Evolutionary conservation across 768 basidiomycete species (phyloP).

Genomic region (Fistulinella prunicolor): DNA sequence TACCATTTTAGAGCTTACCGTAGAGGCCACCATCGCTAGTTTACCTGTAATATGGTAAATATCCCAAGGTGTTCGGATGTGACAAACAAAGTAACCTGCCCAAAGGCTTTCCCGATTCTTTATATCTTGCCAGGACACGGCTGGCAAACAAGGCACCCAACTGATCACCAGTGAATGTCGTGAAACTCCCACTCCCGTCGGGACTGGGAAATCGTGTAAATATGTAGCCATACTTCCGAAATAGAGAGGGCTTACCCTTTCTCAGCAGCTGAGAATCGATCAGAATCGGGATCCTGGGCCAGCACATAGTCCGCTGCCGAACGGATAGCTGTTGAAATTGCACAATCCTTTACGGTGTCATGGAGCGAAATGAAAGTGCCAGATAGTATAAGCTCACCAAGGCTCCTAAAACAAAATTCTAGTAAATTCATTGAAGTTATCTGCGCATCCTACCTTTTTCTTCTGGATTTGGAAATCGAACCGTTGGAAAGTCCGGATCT

Average conservation of each 20-base stretch:
- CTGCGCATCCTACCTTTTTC: slow-evolving; percentile 60
- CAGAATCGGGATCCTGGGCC: slow-evolving; percentile 89
- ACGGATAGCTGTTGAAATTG: slow-evolving; percentile 57
- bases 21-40: slow-evolving; percentile 84
- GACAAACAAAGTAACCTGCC: slow-evolving; percentile 28
- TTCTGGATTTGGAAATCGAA: slow-evolving; percentile 86
- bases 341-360: slow-evolving; percentile 55
- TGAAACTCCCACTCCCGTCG: slow-evolving; percentile 59
- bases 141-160: slow-evolving; percentile 61
- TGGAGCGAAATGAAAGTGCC: not conserved
- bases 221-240: not conserved
- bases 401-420: slow-evolving; percentile 38
- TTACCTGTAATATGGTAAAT: slow-evolving; percentile 43
- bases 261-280: slow-evolving; percentile 78
- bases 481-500: slow-evolving; percentile 84
- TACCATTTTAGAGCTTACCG: slow-evolving; percentile 90
- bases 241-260: slow-evolving; percentile 42
- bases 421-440: slow-evolving; percentile 2
- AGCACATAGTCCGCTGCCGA: slow-evolving; percentile 61
- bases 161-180: slow-evolving; percentile 80
- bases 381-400: slow-evolving; percentile 35
- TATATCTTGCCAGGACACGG: slow-evolving; percentile 44
- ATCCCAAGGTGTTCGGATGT: slow-evolving; percentile 40
- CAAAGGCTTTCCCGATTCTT: slow-evolving; percentile 42
- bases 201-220: slow-evolving; percentile 7